These are phyloP conservation scores for Casuarina equisetifolia DNA, from an alignment of 306 rosid genomes.

Conservation along the genomic window DNA sequence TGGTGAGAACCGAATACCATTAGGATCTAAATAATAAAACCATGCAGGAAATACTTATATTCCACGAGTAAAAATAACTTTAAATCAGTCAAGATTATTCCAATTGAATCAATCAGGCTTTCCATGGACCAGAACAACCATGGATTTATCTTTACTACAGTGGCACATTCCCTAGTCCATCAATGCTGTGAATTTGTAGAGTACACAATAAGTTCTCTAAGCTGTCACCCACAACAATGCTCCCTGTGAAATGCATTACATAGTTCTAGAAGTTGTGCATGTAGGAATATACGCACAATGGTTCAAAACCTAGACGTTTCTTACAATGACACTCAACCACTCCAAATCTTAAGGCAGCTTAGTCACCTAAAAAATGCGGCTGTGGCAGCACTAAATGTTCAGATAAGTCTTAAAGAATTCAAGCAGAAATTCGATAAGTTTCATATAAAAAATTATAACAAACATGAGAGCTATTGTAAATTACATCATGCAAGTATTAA, in stretches of 20 bases:
- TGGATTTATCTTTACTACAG: not conserved
- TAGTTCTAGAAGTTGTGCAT: not conserved
- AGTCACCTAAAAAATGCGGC: not conserved
- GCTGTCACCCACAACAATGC: no score
- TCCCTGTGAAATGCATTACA: no score
- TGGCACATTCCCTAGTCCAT: not conserved
- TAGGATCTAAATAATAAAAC: no score
- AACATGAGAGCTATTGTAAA: not conserved
- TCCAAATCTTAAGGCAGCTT: not conserved
- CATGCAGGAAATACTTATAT: not conserved
- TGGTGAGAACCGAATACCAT: not conserved
- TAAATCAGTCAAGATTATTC: not conserved
- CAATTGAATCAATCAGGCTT: not conserved
- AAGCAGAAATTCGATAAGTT: not conserved
- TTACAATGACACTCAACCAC: not conserved
- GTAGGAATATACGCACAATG: not conserved
- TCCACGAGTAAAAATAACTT: no score
- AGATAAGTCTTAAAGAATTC: not conserved
- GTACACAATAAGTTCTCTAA: not conserved
- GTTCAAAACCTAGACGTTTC: not conserved
- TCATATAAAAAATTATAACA: no score
- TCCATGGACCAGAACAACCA: not conserved
- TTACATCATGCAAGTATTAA: not conserved
- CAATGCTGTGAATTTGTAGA: not conserved
- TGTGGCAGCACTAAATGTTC: not conserved